Evolutionary conservation across 129 eudicot species (phyloP).

Genomic region (Centella asiatica): DNA sequence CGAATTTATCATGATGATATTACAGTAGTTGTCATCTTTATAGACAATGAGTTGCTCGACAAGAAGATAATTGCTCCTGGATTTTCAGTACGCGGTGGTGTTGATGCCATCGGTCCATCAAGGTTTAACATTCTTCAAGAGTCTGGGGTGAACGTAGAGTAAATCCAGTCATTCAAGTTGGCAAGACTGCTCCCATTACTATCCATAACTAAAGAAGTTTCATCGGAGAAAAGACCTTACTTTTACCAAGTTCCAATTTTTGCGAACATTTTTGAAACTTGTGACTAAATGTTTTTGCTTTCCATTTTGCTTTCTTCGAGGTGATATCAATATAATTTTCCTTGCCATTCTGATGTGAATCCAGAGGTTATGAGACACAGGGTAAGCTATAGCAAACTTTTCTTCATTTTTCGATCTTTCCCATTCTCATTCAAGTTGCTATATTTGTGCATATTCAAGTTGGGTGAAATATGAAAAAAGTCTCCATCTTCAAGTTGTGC

Average conservation of each 20-base stretch:
- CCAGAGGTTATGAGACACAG: not conserved
- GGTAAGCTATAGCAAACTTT: not conserved
- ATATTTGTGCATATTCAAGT: no score
- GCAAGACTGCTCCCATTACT: not conserved
- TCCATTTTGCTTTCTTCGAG: not conserved
- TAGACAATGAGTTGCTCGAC: constrained; percentile 13
- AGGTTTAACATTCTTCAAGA: not conserved
- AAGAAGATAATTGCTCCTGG: constrained; percentile 2
- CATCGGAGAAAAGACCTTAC: not conserved
- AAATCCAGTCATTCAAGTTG: not conserved
- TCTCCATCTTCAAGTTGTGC: no score
- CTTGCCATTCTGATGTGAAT: not conserved
- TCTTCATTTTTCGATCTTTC: no score
- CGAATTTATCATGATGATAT: constrained; percentile 24
- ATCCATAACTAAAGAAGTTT: no score
- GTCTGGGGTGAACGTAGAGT: not conserved
- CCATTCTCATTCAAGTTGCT: no score
- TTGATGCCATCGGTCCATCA: constrained; percentile 1
- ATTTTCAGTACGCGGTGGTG: constrained; percentile 13
- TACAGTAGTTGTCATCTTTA: constrained; percentile 21
- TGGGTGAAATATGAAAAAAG: no score
- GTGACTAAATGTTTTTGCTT: not conserved
- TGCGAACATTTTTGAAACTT: not conserved
- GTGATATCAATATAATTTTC: not conserved
- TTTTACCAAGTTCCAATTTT: not conserved